Evolutionary conservation across 2,329 filamentous ascomycete genomes (phyloP).

Genomic region (Epichloe elymi): DNA sequence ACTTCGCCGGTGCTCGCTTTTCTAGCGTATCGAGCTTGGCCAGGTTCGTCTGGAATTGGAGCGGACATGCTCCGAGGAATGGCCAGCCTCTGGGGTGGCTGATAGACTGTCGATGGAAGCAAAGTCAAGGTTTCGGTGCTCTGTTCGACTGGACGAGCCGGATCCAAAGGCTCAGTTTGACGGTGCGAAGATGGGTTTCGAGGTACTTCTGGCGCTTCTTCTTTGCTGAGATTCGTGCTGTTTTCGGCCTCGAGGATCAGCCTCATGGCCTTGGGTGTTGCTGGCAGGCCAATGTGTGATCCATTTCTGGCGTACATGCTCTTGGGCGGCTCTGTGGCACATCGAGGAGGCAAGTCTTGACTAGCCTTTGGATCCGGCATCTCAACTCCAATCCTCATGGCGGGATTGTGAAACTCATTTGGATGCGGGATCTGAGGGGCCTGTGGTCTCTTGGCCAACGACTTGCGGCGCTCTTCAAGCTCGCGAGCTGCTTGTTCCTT

Average conservation of each 20-base stretch:
- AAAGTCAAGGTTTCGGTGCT: constrained; percentile 29
- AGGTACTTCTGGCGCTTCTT: constrained; percentile 40
- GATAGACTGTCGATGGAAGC: constrained; percentile 47
- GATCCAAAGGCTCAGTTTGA: constrained; percentile 27
- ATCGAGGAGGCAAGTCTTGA: constrained; percentile 39
- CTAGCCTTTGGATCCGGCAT: constrained; percentile 28
- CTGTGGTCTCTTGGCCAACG: constrained; percentile 66
- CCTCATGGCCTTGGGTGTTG: constrained; percentile 83
- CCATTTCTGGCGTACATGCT: constrained; percentile 36
- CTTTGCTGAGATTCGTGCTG: constrained; percentile 21
- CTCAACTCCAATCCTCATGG: constrained; percentile 23
- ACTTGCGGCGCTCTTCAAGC: constrained; percentile 76
- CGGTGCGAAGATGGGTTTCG: constrained; percentile 35
- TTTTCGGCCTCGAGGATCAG: constrained; percentile 55
- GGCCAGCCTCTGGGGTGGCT: constrained; percentile 34
- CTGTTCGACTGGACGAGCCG: constrained; percentile 20
- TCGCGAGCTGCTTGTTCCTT: constrained; percentile 71
- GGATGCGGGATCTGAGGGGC: constrained; percentile 73
- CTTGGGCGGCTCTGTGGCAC: constrained; percentile 49
- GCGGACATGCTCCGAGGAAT: constrained; percentile 53
- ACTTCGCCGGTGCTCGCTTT: constrained; percentile 25
- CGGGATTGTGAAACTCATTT: constrained; percentile 28
- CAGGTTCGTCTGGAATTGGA: constrained; percentile 28
- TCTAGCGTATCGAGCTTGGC: constrained; percentile 17
- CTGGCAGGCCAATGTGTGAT: constrained; percentile 63